Evolutionary conservation across 2,329 filamentous ascomycete genomes (phyloP).

Genomic region (Blumeria hordei): DNA sequence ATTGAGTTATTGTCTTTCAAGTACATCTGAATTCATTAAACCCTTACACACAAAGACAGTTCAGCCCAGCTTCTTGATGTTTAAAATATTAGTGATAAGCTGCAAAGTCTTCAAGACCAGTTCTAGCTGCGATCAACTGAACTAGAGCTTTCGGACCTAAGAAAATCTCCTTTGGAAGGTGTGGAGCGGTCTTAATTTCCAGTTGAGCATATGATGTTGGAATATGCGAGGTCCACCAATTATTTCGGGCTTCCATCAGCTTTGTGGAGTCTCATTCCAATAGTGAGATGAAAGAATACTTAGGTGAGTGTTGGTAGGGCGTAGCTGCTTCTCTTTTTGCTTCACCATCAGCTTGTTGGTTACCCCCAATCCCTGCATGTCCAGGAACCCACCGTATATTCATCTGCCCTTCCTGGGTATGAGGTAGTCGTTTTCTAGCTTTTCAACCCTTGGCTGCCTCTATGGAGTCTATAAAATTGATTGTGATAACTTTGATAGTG

Average conservation of each 20-base stretch:
- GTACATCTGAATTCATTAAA: no score
- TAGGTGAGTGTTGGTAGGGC: not conserved
- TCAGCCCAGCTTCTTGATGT: not conserved
- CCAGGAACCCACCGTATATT: not conserved
- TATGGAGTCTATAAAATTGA: not conserved
- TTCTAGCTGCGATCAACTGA: not conserved
- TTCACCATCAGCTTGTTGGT: not conserved
- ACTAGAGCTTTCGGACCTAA: not conserved
- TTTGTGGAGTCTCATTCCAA: not conserved
- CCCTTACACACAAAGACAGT: not conserved
- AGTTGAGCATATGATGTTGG: not conserved
- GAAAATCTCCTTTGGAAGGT: not conserved
- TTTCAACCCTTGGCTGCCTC: not conserved
- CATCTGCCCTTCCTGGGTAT: not conserved
- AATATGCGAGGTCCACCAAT: not conserved
- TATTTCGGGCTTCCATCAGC: not conserved
- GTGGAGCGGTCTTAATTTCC: not conserved
- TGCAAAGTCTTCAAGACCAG: not conserved
- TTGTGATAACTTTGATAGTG: not conserved
- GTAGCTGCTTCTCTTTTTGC: not conserved
- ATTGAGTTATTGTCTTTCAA: no score
- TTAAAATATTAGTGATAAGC: not conserved
- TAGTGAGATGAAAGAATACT: not conserved
- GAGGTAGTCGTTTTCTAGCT: not conserved
- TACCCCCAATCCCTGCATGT: not conserved